Evolutionary conservation across 805 yeast genomes (phyloP), one percentile per base, ranked within the genome.

Genomic region (Metschnikowia proteae): DNA sequence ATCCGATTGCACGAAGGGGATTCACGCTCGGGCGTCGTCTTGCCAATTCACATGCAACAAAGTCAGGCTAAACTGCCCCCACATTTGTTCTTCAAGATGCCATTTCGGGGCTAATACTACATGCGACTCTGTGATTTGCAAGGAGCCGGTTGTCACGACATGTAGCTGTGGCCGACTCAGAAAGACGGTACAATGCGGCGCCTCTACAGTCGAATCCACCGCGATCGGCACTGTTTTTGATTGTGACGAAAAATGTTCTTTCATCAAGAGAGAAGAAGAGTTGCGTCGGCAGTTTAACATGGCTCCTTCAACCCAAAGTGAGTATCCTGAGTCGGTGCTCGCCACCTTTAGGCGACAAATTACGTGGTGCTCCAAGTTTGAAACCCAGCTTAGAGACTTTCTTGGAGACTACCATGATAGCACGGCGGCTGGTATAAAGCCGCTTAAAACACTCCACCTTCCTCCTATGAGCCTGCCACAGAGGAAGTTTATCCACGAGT

Each of bases 191-290:
- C 61, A 74, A 10, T 90, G 97, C 69, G 83, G 81, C 23, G 81
- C 83, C 6, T 68, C 75, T n/a, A 53, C 59, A 13, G 50, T 54
- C 23, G 57, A 40, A 47, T 63, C 60, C 34, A 68, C 75, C 6
- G 62, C 56, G 10, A 67, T 66, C 42, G 73, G 70, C 3, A 67
- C 70, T 1, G 55, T 56, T 1, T 56, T 87, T 26, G 75, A 73
- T 23, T 90, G 97, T 71, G 86, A 84, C 60, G 85, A 82, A 7
- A 80, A 79, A 26, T 90, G 97, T 69, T 81, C 72, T 9, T 65
- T 76, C 44, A 71, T 74, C 22, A 74, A 78, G 55, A 73, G 96
- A 47, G 86, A 85, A 52, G 73, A 71, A 38, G 74, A 76, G 53
- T 66, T 91, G 42, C 79, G 82, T 47, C 78, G 75, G 26, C 95